phyloP scores from a whole-genome alignment of 73 alveolate species.

The Loxodes magnus region DNA sequence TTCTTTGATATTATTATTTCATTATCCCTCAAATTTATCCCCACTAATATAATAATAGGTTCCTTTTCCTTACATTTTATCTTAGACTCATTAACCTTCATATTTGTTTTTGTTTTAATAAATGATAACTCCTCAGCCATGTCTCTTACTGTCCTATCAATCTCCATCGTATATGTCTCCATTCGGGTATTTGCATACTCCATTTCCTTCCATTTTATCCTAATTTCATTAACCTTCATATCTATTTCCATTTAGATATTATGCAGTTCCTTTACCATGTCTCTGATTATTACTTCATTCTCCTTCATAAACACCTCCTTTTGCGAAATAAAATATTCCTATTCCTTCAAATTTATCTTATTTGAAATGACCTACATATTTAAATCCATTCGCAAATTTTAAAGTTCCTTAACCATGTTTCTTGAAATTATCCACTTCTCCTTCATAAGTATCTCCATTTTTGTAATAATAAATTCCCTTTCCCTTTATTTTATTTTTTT shows the following conservation, averaged over 20 bases:
- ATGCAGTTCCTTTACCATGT: constrained; percentile 69
- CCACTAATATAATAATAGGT: no score
- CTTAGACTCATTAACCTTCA: no score
- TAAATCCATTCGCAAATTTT: neutral
- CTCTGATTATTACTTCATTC: constrained; percentile 57
- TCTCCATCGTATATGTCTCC: constrained; percentile 66
- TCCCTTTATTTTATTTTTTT: constrained; percentile 68
- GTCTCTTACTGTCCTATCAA: constrained; percentile 65
- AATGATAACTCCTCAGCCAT: constrained; percentile 96
- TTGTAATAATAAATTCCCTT: no score
- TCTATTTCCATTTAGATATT: constrained; percentile 59
- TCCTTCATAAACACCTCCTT: no score
- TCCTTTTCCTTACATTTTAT: no score
- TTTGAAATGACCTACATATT: constrained; percentile 19
- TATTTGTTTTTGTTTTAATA: no score
- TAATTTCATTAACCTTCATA: constrained; percentile 54
- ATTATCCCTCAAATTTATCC: no score
- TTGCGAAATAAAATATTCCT: no score
- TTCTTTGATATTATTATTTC: no score
- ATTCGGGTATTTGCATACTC: constrained; percentile 33
- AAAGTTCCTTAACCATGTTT: constrained; percentile 17
- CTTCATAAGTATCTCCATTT: no score
- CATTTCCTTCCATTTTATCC: constrained; percentile 41
- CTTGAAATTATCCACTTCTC: no score
- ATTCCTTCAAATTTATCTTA: no score